Conservation (phyloP, 1,284 basidiomycete genomes). For the Cryptococcus floricola region DNA sequence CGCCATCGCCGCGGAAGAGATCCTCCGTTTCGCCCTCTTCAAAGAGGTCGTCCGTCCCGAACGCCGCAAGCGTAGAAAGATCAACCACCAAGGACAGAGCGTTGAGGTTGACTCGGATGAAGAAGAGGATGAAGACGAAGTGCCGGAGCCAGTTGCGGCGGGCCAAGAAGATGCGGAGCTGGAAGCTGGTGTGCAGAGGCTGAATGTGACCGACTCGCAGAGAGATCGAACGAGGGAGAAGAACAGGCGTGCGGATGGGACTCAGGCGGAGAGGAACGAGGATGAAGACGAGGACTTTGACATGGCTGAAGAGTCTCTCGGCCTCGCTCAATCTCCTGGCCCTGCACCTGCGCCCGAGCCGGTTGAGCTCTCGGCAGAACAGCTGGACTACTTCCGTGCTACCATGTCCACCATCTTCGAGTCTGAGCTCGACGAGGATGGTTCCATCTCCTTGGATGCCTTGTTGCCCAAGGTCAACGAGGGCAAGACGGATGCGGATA, state of each 20-base stretch:
- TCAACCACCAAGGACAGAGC: constrained; percentile 59
- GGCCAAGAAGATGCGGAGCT: constrained; percentile 10
- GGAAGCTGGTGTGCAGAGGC: constrained; percentile 8
- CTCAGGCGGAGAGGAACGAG: constrained; percentile 31
- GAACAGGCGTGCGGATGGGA: constrained; percentile 52
- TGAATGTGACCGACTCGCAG: constrained; percentile 29
- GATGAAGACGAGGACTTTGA: constrained; percentile 43
- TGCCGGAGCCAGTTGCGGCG: constrained; percentile 39
- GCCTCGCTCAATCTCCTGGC: constrained; percentile 1
- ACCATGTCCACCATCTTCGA: constrained; percentile 69
- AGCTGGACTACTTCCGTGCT: constrained; percentile 71
- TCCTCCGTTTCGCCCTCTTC: constrained; percentile 95
- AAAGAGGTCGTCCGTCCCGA: constrained; percentile 86
- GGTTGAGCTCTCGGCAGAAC: constrained; percentile 49
- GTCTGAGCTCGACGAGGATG: constrained; percentile 62
- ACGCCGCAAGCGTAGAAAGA: constrained; percentile 70
- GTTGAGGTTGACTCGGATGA: constrained; percentile 54
- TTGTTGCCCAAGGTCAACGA: constrained; percentile 76
- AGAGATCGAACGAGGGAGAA: constrained; percentile 47
- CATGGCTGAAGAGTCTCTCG: constrained; percentile 19
- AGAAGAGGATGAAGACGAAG: constrained; percentile 54
- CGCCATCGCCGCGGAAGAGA: constrained; percentile 86
- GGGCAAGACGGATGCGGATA: constrained; percentile 61
- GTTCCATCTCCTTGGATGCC: constrained; percentile 66
- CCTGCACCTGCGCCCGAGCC: constrained; percentile 6